Percentiles rank a stretch among this genome's conserved stretches.
These are phyloP conservation scores for Crepidotus sp. DNA, from an alignment of 1,284 basidiomycete genomes.

Conservation along the genomic window DNA sequence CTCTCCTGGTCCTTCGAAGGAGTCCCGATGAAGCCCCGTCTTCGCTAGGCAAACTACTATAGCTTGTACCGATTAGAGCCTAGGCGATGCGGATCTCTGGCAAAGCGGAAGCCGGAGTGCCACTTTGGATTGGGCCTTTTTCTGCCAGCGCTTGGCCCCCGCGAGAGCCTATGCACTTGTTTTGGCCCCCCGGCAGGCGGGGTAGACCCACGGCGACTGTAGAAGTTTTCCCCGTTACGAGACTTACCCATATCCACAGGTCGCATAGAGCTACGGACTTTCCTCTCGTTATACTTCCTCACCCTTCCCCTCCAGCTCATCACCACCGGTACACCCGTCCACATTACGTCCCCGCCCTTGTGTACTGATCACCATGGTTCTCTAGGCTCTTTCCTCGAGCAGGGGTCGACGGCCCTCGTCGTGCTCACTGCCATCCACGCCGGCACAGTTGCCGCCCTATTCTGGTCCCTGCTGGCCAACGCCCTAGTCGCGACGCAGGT, in stretches of 20 bases:
- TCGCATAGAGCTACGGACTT: slow-evolving; percentile 57
- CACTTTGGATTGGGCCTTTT: background rate
- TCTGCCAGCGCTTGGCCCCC: background rate
- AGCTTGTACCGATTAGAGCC: no score
- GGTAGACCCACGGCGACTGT: no score
- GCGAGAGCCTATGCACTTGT: background rate
- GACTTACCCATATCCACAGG: slow-evolving; percentile 30
- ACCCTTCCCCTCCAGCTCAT: slow-evolving; percentile 72
- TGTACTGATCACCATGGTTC: slow-evolving; percentile 2
- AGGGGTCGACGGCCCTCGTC: slow-evolving; percentile 61
- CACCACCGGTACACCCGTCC: slow-evolving; percentile 44
- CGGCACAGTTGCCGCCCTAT: slow-evolving; percentile 59
- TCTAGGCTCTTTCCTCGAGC: slow-evolving; percentile 50
- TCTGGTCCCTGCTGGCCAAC: slow-evolving; percentile 74
- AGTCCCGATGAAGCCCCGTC: no score
- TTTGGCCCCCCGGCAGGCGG: no score
- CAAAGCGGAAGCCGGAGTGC: background rate
- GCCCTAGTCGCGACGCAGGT: slow-evolving; percentile 75
- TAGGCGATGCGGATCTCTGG: background rate
- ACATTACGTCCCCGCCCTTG: background rate
- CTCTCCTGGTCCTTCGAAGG: background rate
- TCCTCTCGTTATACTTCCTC: slow-evolving; percentile 59
- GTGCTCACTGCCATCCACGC: slow-evolving; percentile 70
- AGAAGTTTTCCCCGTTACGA: background rate
- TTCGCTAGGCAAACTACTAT: no score